Percentiles rank a stretch among this genome's conserved stretches.
Evolutionary conservation across 768 basidiomycete species (phyloP).

Genomic region (Mycena maculata): DNA sequence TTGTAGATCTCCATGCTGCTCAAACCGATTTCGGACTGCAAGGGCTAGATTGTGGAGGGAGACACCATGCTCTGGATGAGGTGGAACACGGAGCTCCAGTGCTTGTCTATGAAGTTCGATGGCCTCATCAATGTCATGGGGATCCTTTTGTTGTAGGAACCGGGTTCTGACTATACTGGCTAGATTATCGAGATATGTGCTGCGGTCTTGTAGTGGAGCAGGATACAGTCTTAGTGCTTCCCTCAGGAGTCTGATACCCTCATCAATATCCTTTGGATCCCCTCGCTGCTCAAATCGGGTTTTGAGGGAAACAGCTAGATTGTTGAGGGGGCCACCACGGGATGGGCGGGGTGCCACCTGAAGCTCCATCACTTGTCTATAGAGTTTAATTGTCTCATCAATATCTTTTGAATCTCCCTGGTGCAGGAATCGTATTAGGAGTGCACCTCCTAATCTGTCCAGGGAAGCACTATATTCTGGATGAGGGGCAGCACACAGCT

Average conservation of each 20-base stretch:
- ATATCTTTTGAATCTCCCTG: not conserved
- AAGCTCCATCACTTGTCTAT: not conserved
- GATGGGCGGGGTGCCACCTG: not conserved
- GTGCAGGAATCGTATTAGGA: not conserved
- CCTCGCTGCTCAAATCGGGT: constrained; percentile 37
- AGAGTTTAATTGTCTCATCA: not conserved
- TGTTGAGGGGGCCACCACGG: constrained; percentile 13
- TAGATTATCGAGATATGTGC: constrained; percentile 30
- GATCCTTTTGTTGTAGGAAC: constrained; percentile 40
- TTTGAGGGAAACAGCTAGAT: constrained; percentile 24
- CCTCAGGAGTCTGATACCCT: constrained; percentile 29
- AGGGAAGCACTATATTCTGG: not conserved
- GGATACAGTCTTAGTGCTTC: constrained; percentile 26
- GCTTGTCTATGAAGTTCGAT: constrained; percentile 38
- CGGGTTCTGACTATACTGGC: constrained; percentile 34
- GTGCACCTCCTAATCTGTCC: not conserved
- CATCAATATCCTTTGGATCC: constrained; percentile 30
- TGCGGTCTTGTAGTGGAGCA: constrained; percentile 19
- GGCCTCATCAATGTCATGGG: constrained; percentile 40
- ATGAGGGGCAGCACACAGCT: not conserved
- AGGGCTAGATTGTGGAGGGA: constrained; percentile 1
- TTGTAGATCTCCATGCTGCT: not conserved
- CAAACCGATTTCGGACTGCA: not conserved
- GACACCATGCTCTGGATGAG: constrained; percentile 30
- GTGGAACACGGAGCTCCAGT: constrained; percentile 36